These are phyloP conservation scores for Hypocrella siamensis DNA, from an alignment of 2,329 filamentous ascomycete genomes.

Conservation along the genomic window DNA sequence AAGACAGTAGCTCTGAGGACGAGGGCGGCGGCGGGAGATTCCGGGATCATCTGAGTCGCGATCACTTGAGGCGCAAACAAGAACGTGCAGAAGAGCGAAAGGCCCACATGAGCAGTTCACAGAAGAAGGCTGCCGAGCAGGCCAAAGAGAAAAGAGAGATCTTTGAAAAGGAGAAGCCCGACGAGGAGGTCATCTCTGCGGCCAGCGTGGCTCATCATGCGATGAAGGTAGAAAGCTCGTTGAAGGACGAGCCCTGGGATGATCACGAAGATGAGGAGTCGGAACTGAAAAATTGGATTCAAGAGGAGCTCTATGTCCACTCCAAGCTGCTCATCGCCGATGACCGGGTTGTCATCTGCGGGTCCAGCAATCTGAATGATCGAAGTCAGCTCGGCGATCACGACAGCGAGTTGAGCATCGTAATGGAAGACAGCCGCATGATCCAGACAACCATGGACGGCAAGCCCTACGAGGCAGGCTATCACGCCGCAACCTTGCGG, in stretches of 20 bases:
- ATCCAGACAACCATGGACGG: slow-evolving; percentile 67
- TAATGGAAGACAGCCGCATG: slow-evolving; percentile 68
- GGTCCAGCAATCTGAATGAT: slow-evolving; percentile 84
- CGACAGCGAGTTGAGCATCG: slow-evolving; percentile 79
- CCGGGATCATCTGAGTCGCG: not conserved
- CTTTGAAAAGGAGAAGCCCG: slow-evolving; percentile 33
- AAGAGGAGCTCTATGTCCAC: slow-evolving; percentile 93
- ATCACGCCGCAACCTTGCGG: slow-evolving; percentile 66
- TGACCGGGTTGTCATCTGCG: slow-evolving; percentile 71
- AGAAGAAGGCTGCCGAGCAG: slow-evolving; percentile 19
- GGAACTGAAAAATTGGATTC: slow-evolving; percentile 79
- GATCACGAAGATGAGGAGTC: slow-evolving; percentile 46
- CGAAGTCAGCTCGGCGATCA: slow-evolving; percentile 75
- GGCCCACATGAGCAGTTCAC: slow-evolving; percentile 11
- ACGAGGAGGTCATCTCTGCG: slow-evolving; percentile 21
- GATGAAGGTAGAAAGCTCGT: slow-evolving; percentile 49
- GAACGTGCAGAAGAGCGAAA: slow-evolving; percentile 26
- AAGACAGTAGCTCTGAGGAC: slow-evolving; percentile 20
- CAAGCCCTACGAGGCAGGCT: slow-evolving; percentile 58
- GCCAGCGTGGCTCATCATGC: slow-evolving; percentile 56
- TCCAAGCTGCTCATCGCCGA: slow-evolving; percentile 82
- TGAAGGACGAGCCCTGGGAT: slow-evolving; percentile 60
- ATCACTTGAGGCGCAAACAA: slow-evolving; percentile 9
- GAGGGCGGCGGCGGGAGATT: slow-evolving; percentile 2
- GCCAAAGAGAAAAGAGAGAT: slow-evolving; percentile 30